Conservation (phyloP, 2,329 filamentous ascomycete genomes). For the Sporothrix inflata region DNA sequence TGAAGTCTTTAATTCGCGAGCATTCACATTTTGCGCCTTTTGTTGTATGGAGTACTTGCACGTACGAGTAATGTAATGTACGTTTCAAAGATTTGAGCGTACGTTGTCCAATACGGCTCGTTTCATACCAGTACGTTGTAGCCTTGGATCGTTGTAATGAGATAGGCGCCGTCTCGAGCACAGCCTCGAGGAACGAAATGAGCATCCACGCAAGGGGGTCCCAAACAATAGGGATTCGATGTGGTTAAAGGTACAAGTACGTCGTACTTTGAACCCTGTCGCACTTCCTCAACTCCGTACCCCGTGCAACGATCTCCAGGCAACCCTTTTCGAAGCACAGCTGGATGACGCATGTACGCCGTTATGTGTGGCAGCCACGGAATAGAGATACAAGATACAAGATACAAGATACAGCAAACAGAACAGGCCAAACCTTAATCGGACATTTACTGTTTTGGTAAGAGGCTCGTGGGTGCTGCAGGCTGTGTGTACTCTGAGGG, state of each 20-base stretch:
- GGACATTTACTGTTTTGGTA: slow-evolving; percentile 12
- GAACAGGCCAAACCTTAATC: slow-evolving; percentile 10
- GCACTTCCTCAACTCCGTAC: neutral
- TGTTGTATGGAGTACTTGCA: too few relatives aligned
- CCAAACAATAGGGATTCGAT: neutral
- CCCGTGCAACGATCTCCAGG: slow-evolving; percentile 18
- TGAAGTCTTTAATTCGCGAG: too few relatives aligned
- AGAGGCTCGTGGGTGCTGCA: neutral
- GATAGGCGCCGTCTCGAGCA: slow-evolving; percentile 4
- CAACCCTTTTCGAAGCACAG: neutral
- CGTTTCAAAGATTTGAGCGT: neutral
- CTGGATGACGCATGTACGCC: neutral
- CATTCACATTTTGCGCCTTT: too few relatives aligned
- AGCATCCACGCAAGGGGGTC: neutral
- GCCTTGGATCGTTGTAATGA: neutral
- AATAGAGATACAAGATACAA: neutral
- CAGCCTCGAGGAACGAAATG: slow-evolving; percentile 16
- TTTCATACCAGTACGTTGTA: slow-evolving; percentile 1
- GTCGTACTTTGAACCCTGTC: neutral
- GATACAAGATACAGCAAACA: neutral
- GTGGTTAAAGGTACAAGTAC: too few relatives aligned
- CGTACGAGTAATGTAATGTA: too few relatives aligned
- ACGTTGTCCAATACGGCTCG: neutral
- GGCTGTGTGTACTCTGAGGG: too few relatives aligned
- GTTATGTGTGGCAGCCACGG: neutral